These are phyloP conservation scores for Epichloe hybrida DNA, from an alignment of 2,329 filamentous ascomycete species.

Conservation along the genomic window DNA sequence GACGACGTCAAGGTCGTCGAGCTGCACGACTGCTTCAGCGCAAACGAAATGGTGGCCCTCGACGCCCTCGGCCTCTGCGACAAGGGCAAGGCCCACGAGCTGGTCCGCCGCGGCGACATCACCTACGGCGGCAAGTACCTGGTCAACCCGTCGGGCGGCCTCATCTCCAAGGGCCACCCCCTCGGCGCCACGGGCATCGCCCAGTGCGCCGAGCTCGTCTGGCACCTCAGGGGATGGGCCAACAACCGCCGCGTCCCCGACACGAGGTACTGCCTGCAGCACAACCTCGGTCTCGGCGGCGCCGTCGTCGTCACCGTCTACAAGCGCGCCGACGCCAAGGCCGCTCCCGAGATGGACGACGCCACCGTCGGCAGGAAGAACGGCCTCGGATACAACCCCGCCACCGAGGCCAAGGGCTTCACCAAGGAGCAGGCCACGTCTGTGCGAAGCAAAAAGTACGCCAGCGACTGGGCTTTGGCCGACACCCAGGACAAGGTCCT, in stretches of 20 bases:
- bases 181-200: constrained; percentile 89
- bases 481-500: constrained; percentile 37
- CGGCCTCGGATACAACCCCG: constrained; percentile 80
- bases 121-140: constrained; percentile 78
- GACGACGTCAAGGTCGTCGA: constrained; percentile 73
- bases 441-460: constrained; percentile 53
- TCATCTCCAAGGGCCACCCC: constrained; percentile 93
- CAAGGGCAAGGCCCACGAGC: constrained; percentile 77
- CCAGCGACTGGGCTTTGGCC: constrained; percentile 63
- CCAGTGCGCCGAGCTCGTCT: constrained; percentile 88
- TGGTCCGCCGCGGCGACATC: constrained; percentile 76
- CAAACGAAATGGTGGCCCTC: constrained; percentile 85
- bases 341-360: constrained; percentile 45
- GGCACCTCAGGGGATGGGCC: constrained; percentile 92
- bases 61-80: constrained; percentile 72
- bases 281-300: constrained; percentile 85
- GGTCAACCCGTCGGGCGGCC: constrained; percentile 84
- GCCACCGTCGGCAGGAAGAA: constrained; percentile 51
- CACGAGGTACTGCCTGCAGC: constrained; percentile 68
- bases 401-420: constrained; percentile 78
- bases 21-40: constrained; percentile 91
- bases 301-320: constrained; percentile 87
- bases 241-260: constrained; percentile 65
- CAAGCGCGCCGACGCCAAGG: constrained; percentile 63
- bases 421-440: constrained; percentile 60